These are phyloP conservation scores for Alternaria brassicicola DNA, from an alignment of 2,329 filamentous ascomycete species.

Conservation along the genomic window DNA sequence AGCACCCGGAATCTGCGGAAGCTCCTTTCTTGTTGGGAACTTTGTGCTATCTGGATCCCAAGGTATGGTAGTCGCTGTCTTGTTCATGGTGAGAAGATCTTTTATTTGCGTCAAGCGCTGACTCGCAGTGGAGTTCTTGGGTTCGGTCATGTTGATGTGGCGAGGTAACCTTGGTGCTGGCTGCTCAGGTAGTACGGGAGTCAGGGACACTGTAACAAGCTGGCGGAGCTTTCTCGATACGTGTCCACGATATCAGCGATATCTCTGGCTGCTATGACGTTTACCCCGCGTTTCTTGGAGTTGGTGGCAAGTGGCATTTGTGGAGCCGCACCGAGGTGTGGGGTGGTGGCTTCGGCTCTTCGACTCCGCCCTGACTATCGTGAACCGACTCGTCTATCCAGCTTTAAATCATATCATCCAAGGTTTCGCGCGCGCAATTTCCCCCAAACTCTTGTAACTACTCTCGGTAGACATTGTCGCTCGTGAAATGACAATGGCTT, in stretches of 20 bases:
- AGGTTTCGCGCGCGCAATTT: neutral
- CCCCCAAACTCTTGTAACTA: neutral
- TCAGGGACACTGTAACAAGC: neutral
- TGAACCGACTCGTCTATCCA: neutral
- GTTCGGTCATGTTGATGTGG: slow-evolving; percentile 38
- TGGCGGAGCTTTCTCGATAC: neutral
- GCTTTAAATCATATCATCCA: neutral
- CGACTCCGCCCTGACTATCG: neutral
- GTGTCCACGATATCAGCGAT: neutral
- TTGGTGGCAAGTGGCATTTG: neutral
- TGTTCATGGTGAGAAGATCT: slow-evolving; percentile 54
- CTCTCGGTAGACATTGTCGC: neutral
- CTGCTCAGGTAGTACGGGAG: neutral
- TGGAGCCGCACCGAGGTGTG: neutral
- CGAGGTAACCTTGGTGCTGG: neutral
- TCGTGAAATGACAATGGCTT: neutral
- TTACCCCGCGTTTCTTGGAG: slow-evolving; percentile 9
- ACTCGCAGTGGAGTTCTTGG: slow-evolving; percentile 39
- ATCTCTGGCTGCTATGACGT: neutral
- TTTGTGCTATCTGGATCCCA: slow-evolving; percentile 61
- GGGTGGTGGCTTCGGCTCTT: neutral
- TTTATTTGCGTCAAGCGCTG: slow-evolving; percentile 53
- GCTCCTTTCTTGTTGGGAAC: slow-evolving; percentile 61
- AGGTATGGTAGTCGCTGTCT: slow-evolving; percentile 56
- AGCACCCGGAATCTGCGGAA: slow-evolving; percentile 59